Base-by-base conservation (phyloP, 371 early-diverging fungal genomes). In the Syncephalastrum contaminatum region DNA sequence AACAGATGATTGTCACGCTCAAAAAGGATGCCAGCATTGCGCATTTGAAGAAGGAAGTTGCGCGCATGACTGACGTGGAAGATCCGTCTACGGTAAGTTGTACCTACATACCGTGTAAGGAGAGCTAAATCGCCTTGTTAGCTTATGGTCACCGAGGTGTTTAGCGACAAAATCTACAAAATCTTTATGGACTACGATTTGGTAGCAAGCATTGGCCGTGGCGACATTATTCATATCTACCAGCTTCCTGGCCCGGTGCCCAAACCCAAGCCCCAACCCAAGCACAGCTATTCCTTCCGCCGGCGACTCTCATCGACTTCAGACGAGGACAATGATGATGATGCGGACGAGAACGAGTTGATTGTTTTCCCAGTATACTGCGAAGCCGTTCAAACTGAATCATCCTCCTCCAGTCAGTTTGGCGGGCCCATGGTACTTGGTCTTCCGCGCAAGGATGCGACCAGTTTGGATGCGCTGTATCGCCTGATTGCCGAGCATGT, bases 151-250 rank as follows among this genome's bases (percentile, higher is more conserved):
- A 71, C 80, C 5, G 94, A 94, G 58, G 56, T 90, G 1, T 86
- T 73, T 41, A 56, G 66, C 2, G 48, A 69, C 53, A 83, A 85
- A 43, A 67, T 93, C 14, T 89, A 85, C 73, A 82, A 85, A 53
- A 60, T 90, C 0, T 87, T 84, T 41, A 66, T 74, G 12, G 81
- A 85, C 46, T 62, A 67, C 16, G 92, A 91, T 22, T 56, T 80
- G 2, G 80, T 89, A 10, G 75, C 80, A 6, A 81, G 73, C 12
- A 78, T 94, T 43, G 66, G 69, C 10, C 64, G 63, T 0, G 60
- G 48, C 12, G 93, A 94, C 64, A 74, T 64, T n/a, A 84, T 90
- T 22, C 83, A 80, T 50, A 70, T 89, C 16, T 86, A 89, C 53
- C 87, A 92, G 53, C 65, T 87, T 1, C 86, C 87, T 18, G 66